These are phyloP conservation scores for Penicillium sp. DNA, from an alignment of 2,329 filamentous ascomycete species.

Conservation along the genomic window DNA sequence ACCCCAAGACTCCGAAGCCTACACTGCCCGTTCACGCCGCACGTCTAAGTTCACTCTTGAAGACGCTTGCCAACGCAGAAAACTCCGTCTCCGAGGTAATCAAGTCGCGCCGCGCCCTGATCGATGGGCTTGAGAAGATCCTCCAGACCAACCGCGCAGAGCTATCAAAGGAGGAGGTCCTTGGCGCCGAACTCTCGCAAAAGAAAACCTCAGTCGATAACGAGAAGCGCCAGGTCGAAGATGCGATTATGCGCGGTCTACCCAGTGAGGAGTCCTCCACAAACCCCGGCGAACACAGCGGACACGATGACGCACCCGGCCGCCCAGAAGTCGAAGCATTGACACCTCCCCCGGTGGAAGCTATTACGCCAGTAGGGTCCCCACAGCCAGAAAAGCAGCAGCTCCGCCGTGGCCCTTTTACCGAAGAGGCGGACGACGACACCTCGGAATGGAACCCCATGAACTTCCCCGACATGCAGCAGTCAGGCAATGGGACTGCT, in stretches of 20 bases:
- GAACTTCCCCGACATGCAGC: slow-evolving; percentile 21
- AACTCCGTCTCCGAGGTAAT: slow-evolving; percentile 85
- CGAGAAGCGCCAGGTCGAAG: slow-evolving; percentile 85
- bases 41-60: slow-evolving; percentile 82
- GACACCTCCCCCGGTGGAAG: slow-evolving; percentile 70
- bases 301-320: slow-evolving; percentile 29
- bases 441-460: slow-evolving; percentile 13
- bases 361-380: slow-evolving; percentile 52
- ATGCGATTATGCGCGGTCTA: slow-evolving; percentile 83
- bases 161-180: slow-evolving; percentile 66
- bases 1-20: slow-evolving; percentile 65
- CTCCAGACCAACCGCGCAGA: slow-evolving; percentile 70
- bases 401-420: slow-evolving; percentile 29
- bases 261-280: slow-evolving; percentile 58
- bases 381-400: slow-evolving; percentile 40
- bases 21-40: slow-evolving; percentile 89
- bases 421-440: slow-evolving; percentile 12
- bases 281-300: slow-evolving; percentile 38
- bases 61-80: slow-evolving; percentile 82
- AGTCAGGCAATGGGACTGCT: slow-evolving; percentile 16
- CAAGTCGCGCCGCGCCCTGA: slow-evolving; percentile 74
- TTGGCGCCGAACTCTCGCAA: slow-evolving; percentile 62
- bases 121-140: slow-evolving; percentile 78
- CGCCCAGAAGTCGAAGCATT: slow-evolving; percentile 82
- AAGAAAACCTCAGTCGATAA: slow-evolving; percentile 71